These are phyloP conservation scores for Collybia sp. DNA, from an alignment of 768 basidiomycete species.

Conservation along the genomic window DNA sequence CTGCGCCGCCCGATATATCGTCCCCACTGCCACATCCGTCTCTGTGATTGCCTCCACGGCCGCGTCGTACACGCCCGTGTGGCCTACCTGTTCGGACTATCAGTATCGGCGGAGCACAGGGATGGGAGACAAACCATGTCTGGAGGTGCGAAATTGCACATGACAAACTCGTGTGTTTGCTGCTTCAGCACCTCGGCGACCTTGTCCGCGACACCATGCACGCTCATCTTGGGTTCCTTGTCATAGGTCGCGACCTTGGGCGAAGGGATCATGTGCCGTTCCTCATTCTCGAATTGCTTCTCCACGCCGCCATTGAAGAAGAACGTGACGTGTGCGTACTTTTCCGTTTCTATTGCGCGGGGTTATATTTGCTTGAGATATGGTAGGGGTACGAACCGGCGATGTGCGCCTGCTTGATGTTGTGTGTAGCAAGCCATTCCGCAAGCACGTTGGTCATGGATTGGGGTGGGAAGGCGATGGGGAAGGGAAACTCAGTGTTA, in stretches of 20 bases:
- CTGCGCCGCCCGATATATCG: conserved; percentile 81
- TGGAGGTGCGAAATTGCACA: conserved; percentile 98
- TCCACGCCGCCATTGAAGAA: conserved; percentile 98
- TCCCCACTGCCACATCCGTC: conserved; percentile 89
- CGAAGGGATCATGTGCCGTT: conserved; percentile 83
- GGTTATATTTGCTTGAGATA: background rate
- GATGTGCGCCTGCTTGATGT: conserved; percentile 87
- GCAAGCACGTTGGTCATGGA: no score
- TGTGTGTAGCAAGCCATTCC: no score
- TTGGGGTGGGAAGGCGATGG: no score
- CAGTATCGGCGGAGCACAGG: background rate
- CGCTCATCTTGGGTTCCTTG: conserved; percentile 89
- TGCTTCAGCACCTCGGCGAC: conserved; percentile 81
- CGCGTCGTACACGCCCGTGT: conserved; percentile 89
- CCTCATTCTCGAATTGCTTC: conserved; percentile 82
- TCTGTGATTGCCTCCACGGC: conserved; percentile 83
- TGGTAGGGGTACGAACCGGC: conserved; percentile 48
- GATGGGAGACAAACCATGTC: conserved; percentile 66
- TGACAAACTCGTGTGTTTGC: conserved; percentile 78
- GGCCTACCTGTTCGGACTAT: conserved; percentile 60
- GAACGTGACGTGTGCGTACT: no score
- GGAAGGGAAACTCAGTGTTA: conserved; percentile 87
- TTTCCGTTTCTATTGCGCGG: conserved; percentile 73
- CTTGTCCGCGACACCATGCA: no score
- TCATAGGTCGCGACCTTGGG: no score